Conservation (phyloP, 2,329 filamentous ascomycete species). For the Cytospora chrysosperma region DNA sequence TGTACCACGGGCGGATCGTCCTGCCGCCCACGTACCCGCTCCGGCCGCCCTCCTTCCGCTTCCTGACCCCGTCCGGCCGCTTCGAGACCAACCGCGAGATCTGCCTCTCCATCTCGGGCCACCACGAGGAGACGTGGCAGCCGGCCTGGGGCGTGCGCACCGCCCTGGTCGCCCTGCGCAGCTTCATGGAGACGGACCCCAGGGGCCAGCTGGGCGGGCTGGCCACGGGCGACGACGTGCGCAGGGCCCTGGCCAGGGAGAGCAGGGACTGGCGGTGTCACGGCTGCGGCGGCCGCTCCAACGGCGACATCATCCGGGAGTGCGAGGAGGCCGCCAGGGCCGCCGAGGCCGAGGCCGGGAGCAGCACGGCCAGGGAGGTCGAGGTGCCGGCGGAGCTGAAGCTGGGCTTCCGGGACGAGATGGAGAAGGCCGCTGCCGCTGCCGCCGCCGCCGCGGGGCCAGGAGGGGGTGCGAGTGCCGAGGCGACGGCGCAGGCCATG, state of each 20-base stretch:
- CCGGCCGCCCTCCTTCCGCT: slow-evolving; percentile 91
- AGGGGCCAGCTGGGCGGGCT: slow-evolving; percentile 88
- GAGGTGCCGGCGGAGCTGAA: slow-evolving; percentile 55
- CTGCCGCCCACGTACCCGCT: slow-evolving; percentile 88
- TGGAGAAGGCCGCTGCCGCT: slow-evolving; percentile 43
- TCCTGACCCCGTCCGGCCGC: slow-evolving; percentile 84
- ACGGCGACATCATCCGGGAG: slow-evolving; percentile 72
- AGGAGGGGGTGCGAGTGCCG: slow-evolving; percentile 13
- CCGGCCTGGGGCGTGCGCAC: slow-evolving; percentile 96
- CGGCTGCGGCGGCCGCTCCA: slow-evolving; percentile 69
- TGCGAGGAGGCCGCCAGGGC: slow-evolving; percentile 58
- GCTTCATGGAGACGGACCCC: slow-evolving; percentile 90
- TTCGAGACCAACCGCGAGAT: slow-evolving; percentile 98
- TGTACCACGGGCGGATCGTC: slow-evolving; percentile 95
- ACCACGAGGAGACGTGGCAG: slow-evolving; percentile 99
- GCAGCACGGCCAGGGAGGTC: slow-evolving; percentile 39
- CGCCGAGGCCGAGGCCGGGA: slow-evolving; percentile 25
- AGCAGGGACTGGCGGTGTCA: slow-evolving; percentile 67
- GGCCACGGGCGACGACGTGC: slow-evolving; percentile 67
- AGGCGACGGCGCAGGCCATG: slow-evolving; percentile 23
- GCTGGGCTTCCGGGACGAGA: slow-evolving; percentile 72
- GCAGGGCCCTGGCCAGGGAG: slow-evolving; percentile 67
- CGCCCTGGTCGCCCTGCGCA: slow-evolving; percentile 74
- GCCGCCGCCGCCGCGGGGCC: slow-evolving; percentile 21
- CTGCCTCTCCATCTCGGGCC: slow-evolving; percentile 87